A percentile compares a stretch with the other conserved stretches of the same genome.
Evolutionary conservation across 441 rosid species (phyloP).

Genomic region (Cnidoscolus chayamansa): DNA sequence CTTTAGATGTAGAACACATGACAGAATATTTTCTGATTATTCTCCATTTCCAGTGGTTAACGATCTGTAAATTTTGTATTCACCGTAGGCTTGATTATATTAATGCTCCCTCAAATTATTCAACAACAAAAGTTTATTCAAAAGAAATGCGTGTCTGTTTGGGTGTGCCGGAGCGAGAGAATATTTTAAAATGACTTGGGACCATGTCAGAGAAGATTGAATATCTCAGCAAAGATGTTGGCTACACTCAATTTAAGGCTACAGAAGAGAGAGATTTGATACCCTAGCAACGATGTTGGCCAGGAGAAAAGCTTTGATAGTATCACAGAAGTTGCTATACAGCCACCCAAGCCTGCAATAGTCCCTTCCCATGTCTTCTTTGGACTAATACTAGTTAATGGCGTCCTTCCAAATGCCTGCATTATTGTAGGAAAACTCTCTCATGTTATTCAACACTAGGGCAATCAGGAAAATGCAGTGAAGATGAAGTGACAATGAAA

Average conservation of each 20-base stretch:
- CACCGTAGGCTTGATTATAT: not conserved
- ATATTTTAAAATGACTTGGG: not conserved
- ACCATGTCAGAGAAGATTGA: not conserved
- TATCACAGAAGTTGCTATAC: constrained; percentile 57
- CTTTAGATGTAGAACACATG: no score
- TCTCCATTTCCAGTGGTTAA: not conserved
- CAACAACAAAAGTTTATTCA: not conserved
- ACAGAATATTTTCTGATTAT: not conserved
- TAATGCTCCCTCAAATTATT: not conserved
- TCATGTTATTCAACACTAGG: constrained; percentile 11
- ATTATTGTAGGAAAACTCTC: constrained; percentile 14
- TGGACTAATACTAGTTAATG: constrained; percentile 77
- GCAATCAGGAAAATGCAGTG: not conserved
- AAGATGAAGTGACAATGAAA: not conserved
- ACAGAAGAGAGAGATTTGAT: constrained; percentile 11
- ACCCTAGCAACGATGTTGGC: constrained; percentile 83
- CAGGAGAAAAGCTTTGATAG: constrained; percentile 63
- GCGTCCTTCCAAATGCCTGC: constrained; percentile 89
- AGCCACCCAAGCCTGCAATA: constrained; percentile 75
- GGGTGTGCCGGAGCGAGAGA: not conserved
- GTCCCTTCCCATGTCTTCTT: constrained; percentile 99
- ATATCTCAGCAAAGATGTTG: not conserved
- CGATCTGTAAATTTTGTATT: not conserved
- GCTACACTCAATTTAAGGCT: not conserved
- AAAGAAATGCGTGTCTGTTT: not conserved